Base-by-base conservation (phyloP, 306 rosid genomes). In the Glycine tomentella region DNA sequence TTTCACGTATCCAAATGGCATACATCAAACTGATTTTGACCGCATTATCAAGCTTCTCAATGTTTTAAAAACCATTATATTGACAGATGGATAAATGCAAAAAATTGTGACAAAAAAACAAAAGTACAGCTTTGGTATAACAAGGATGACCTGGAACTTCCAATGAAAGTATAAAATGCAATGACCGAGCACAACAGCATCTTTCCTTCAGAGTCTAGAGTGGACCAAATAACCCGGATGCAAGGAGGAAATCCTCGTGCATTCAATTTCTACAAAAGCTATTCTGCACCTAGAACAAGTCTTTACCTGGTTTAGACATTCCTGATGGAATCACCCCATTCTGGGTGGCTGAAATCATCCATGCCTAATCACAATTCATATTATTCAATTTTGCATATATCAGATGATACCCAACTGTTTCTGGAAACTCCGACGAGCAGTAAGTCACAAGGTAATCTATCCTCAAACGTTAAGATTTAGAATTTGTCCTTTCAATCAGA, bases 331-430 rank as follows among this genome's bases (percentile, higher is more conserved):
- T 82, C 76, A 77, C 58, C 70, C 77, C 50, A 50, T 75, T 79
- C 66, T 9, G 62, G 79, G 20, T 44, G 68, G 64, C 63, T 56
- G 86, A 66, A 38, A 49, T 51, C 67, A 63, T n/a, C 75, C 64
- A n/a, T 74, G 65, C 34, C 25, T 67, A 66, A 56, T 49, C 50
- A 74, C 42, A 48, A 52, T 10, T 63, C 34, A 20, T 33, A 78
- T 74, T 70, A 62, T 61, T 70, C 76, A 74, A 73, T 69, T 69
- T 80, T 57, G 34, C 80, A 74, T 44, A 9, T 31, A 72, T 80
- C 83, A 74, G 77, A 77, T 67, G 77, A 81, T 55, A 59, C 77
- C 82, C 64, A 69, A 79, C 76, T 55, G 57, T 72, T 75, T 81
- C 53, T 3, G 65, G 69, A 38, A 81, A 79, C 82, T 57, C 25